Conservation (phyloP, 108 stramenopile species). For the Conticribra weissflogii region DNA sequence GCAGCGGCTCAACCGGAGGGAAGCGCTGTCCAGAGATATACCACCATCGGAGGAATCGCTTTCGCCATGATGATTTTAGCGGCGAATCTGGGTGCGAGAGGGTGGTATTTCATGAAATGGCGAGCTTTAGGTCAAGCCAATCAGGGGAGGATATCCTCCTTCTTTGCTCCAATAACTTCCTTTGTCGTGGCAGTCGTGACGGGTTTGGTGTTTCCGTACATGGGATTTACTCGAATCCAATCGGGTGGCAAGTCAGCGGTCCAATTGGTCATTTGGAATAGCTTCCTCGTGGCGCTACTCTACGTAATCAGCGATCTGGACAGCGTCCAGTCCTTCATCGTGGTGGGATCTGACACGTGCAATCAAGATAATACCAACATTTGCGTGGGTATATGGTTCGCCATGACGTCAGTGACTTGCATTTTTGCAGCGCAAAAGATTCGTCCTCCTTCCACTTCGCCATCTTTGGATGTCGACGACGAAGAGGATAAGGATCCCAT, state of each 20-base stretch:
- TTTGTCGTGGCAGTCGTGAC: constrained; percentile 52
- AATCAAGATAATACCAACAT: constrained; percentile 63
- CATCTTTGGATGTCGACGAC: too few species aligned
- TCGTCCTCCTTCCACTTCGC: constrained; percentile 21
- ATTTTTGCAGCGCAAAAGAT: constrained; percentile 49
- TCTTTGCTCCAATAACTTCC: constrained; percentile 44
- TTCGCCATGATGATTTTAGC: constrained; percentile 53
- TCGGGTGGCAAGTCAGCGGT: constrained; percentile 72
- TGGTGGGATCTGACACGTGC: constrained; percentile 61
- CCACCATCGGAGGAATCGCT: constrained; percentile 56
- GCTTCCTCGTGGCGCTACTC: constrained; percentile 52
- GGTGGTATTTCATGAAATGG: constrained; percentile 71
- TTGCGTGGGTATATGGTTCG: constrained; percentile 61
- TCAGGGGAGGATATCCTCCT: too few species aligned
- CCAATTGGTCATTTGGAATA: constrained; percentile 51
- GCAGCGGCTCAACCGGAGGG: constrained; percentile 39
- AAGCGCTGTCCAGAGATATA: constrained; percentile 30
- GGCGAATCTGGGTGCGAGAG: constrained; percentile 73
- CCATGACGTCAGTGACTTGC: constrained; percentile 55
- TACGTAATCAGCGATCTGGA: constrained; percentile 70
- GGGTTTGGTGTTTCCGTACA: constrained; percentile 65
- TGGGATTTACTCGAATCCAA: constrained; percentile 60
- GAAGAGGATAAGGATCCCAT: constrained; percentile 64
- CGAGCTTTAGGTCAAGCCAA: constrained; percentile 46
- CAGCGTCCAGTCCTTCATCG: constrained; percentile 56